Evolutionary conservation across 768 basidiomycete species (phyloP).

Genomic region (Phylloporus sp.): DNA sequence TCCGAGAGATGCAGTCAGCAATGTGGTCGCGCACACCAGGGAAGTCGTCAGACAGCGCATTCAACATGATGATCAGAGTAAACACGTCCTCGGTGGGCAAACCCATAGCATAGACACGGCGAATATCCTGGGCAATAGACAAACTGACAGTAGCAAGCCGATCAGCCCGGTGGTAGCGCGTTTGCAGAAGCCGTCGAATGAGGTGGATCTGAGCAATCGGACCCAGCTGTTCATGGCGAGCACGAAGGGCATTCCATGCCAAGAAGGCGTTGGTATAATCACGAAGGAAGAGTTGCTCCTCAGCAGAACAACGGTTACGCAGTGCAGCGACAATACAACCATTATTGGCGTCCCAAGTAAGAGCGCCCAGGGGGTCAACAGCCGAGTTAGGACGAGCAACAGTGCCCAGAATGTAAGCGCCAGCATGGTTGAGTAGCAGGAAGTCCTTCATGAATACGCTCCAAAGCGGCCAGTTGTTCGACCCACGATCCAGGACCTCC

Average conservation of each 20-base stretch:
- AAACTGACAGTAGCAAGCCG: not conserved
- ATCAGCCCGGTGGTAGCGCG: slow-evolving; percentile 2
- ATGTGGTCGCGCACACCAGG: slow-evolving; percentile 6
- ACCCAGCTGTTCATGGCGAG: slow-evolving; percentile 15
- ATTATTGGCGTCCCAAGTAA: slow-evolving; percentile 6
- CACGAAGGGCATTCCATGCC: slow-evolving; percentile 10
- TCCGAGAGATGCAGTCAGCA: not conserved
- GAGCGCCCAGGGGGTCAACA: not conserved
- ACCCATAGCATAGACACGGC: slow-evolving; percentile 17
- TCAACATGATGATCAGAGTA: slow-evolving; percentile 10
- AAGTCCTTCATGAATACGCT: not conserved
- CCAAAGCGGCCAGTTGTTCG: not conserved
- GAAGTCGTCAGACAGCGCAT: slow-evolving; percentile 9
- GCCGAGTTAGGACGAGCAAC: not conserved
- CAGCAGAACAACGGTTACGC: not conserved
- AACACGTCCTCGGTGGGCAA: slow-evolving; percentile 10
- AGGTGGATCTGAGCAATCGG: slow-evolving; percentile 16
- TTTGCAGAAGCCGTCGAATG: slow-evolving; percentile 11
- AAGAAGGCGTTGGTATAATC: not conserved
- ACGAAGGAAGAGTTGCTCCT: not conserved
- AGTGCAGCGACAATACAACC: not conserved
- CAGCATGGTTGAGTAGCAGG: not conserved
- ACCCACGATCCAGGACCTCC: not conserved
- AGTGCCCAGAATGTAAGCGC: not conserved
- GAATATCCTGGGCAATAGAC: slow-evolving; percentile 8